Evolutionary conservation across 108 stramenopile genomes (phyloP).

Genomic region (Cyclotella atomus): DNA sequence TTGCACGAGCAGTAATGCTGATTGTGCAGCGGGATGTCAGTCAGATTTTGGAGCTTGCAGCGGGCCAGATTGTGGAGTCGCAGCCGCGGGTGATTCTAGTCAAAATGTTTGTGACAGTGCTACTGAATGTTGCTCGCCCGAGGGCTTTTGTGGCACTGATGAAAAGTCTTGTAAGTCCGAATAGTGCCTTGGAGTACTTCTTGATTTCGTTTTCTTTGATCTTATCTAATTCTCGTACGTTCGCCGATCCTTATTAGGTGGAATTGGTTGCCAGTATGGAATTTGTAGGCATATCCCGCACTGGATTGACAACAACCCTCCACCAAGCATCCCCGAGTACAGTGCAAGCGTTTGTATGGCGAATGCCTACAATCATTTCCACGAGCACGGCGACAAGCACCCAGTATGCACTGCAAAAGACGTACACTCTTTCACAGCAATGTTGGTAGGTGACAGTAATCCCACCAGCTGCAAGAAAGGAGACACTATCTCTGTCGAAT

Average conservation of each 20-base stretch:
- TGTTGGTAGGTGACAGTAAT: background rate
- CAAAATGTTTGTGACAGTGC: background rate
- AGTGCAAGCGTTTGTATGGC: background rate
- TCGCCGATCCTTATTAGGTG: background rate
- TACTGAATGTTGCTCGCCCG: background rate
- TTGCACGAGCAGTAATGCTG: background rate
- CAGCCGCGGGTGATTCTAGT: background rate
- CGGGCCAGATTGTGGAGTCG: background rate
- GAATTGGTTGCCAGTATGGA: conserved; percentile 9
- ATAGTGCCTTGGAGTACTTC: no score
- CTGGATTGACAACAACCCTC: conserved; percentile 1
- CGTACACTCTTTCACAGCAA: background rate
- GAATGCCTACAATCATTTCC: conserved; percentile 1
- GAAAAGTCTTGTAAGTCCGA: background rate
- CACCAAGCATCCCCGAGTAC: conserved; percentile 1
- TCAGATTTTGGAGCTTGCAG: background rate
- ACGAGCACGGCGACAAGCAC: background rate
- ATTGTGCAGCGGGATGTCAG: conserved; percentile 9
- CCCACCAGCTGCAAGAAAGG: conserved; percentile 1
- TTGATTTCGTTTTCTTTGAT: no score
- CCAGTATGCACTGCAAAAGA: conserved; percentile 6
- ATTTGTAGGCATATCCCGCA: background rate
- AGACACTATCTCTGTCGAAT: background rate
- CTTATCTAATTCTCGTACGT: no score
- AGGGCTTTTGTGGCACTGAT: conserved; percentile 5